Conservation (phyloP, 768 basidiomycete genomes). For the Mycena leptocephala region DNA sequence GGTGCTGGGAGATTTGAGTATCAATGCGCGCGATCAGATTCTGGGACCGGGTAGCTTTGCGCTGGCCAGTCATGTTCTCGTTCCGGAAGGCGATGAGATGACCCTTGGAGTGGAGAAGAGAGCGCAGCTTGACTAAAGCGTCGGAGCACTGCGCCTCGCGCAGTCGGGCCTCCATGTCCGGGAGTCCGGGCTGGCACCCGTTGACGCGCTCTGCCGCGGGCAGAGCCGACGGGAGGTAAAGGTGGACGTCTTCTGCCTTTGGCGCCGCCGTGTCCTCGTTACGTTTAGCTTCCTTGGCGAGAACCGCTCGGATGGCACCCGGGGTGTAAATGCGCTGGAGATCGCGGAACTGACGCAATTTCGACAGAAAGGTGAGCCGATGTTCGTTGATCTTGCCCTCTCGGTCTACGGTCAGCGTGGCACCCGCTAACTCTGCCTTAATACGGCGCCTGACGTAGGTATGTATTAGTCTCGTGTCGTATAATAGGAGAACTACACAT, state of each 20-base stretch:
- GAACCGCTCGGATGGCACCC: not conserved
- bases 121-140: not conserved
- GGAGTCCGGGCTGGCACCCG: not conserved
- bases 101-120: not conserved
- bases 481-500: not conserved
- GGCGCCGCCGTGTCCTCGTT: not conserved
- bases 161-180: not conserved
- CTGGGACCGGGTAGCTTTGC: not conserved
- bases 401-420: not conserved
- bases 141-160: not conserved
- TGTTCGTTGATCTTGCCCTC: constrained; percentile 25
- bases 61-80: not conserved
- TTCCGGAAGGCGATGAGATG: not conserved
- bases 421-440: not conserved
- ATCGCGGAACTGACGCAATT: constrained; percentile 7
- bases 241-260: not conserved
- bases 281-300: not conserved
- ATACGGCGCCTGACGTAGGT: not conserved
- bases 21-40: not conserved
- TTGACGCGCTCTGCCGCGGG: not conserved
- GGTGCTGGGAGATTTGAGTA: not conserved
- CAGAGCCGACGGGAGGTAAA: not conserved
- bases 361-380: not conserved
- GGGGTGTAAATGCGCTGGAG: constrained; percentile 16
- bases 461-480: not conserved